These are phyloP conservation scores for Volvox reticuliferus DNA, from an alignment of 139 green algal genomes.

Conservation along the genomic window DNA sequence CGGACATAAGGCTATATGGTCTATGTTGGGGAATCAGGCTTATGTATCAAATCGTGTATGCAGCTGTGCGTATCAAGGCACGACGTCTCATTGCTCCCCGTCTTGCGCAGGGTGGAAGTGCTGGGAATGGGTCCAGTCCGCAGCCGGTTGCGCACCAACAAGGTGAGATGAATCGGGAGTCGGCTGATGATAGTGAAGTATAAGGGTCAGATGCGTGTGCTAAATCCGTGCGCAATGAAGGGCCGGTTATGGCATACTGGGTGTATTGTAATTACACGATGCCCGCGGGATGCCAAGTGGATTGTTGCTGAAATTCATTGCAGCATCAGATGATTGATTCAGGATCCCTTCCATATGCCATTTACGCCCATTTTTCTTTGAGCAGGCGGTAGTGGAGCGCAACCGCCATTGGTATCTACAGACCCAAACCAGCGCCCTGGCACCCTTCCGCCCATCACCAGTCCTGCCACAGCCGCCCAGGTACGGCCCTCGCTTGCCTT, in stretches of 20 bases:
- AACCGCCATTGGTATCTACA: constrained; percentile 45
- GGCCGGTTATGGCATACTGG: too few relatives aligned
- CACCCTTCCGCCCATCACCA: constrained; percentile 52
- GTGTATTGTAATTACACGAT: too few relatives aligned
- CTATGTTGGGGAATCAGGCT: too few relatives aligned
- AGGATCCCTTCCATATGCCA: background rate
- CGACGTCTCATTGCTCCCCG: background rate
- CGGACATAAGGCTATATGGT: background rate
- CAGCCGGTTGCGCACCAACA: background rate
- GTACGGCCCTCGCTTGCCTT: background rate
- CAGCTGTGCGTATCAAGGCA: background rate
- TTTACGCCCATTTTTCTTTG: background rate
- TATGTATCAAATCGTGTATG: background rate
- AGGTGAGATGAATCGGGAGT: background rate
- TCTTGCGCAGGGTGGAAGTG: background rate
- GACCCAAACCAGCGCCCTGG: constrained; percentile 36
- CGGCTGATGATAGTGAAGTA: too few relatives aligned
- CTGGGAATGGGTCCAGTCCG: background rate
- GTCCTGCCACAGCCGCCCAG: background rate
- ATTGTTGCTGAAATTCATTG: too few relatives aligned
- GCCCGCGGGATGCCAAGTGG: too few relatives aligned
- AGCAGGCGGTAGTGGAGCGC: background rate
- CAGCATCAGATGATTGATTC: background rate
- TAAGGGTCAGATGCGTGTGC: too few relatives aligned
- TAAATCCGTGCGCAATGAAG: too few relatives aligned